These are phyloP conservation scores for Psophocarpus tetragonolobus DNA, from an alignment of 306 rosid species.

Conservation along the genomic window DNA sequence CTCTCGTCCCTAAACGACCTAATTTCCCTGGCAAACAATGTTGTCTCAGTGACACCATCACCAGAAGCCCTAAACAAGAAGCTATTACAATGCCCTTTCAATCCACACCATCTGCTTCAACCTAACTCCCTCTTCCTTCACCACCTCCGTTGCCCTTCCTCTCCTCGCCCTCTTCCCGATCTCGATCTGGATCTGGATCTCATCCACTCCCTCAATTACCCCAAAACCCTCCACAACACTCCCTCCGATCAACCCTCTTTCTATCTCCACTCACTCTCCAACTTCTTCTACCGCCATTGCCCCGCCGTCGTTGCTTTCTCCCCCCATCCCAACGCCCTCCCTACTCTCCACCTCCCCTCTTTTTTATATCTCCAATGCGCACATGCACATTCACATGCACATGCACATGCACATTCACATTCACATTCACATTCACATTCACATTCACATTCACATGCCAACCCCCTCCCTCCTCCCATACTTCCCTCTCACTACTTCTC, in stretches of 20 bases:
- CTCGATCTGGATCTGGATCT: too few species aligned
- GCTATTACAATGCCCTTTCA: conserved; percentile 54
- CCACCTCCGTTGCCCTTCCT: conserved; percentile 64
- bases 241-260: conserved; percentile 48
- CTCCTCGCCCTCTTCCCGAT: conserved; percentile 45
- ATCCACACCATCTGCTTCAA: conserved; percentile 60
- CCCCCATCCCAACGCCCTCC: conserved; percentile 30
- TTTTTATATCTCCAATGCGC: conserved; percentile 55
- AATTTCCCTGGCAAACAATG: conserved; percentile 34
- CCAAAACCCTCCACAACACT: conserved; percentile 44
- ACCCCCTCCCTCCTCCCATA: conserved; percentile 17
- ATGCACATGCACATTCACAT: too few species aligned
- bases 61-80: conserved; percentile 30
- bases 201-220: conserved; percentile 50
- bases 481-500: conserved; percentile 66
- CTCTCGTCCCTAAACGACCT: conserved; percentile 59
- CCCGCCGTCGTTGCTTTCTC: conserved; percentile 65
- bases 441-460: too few species aligned
- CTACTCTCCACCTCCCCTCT: conserved; percentile 60
- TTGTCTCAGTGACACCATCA: conserved; percentile 34
- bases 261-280: conserved; percentile 43
- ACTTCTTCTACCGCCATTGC: conserved; percentile 64
- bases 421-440: too few species aligned
- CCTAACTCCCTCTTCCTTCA: conserved; percentile 64
- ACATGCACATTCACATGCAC: too few species aligned